Evolutionary conservation across 2,329 filamentous ascomycete genomes (phyloP).

Genomic region (Aspergillus proliferans): DNA sequence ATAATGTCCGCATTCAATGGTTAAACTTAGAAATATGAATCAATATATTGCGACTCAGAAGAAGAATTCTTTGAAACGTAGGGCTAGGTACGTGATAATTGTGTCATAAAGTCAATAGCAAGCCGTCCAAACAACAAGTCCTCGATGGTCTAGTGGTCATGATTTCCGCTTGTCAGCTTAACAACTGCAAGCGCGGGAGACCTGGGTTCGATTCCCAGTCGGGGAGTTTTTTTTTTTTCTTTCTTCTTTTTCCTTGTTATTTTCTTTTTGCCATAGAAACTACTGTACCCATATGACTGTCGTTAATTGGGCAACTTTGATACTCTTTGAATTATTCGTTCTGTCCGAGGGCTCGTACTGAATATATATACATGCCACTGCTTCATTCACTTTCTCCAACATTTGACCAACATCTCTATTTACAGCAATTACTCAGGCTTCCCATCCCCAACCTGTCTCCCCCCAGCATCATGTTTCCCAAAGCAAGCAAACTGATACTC

Average conservation of each 20-base stretch:
- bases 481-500: conserved; percentile 26
- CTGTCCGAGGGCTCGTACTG: not conserved
- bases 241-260: not conserved
- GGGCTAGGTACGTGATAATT: not conserved
- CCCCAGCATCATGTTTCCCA: conserved; percentile 17
- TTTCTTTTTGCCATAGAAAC: no score
- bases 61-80: not conserved
- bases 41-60: no score
- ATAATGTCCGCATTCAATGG: no score
- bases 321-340: no score
- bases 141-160: not conserved
- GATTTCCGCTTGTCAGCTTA: not conserved
- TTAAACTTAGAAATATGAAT: no score
- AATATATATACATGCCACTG: not conserved
- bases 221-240: not conserved
- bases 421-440: conserved; percentile 4
- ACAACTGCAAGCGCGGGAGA: not conserved
- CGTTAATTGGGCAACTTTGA: no score
- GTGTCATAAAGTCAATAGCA: not conserved
- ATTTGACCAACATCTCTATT: not conserved
- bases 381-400: not conserved
- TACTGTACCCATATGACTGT: no score
- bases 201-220: conserved; percentile 1
- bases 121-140: not conserved
- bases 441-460: conserved; percentile 21